These are phyloP conservation scores for Aspergillus thermomutatus DNA, from an alignment of 2,329 filamentous ascomycete genomes.

Conservation along the genomic window DNA sequence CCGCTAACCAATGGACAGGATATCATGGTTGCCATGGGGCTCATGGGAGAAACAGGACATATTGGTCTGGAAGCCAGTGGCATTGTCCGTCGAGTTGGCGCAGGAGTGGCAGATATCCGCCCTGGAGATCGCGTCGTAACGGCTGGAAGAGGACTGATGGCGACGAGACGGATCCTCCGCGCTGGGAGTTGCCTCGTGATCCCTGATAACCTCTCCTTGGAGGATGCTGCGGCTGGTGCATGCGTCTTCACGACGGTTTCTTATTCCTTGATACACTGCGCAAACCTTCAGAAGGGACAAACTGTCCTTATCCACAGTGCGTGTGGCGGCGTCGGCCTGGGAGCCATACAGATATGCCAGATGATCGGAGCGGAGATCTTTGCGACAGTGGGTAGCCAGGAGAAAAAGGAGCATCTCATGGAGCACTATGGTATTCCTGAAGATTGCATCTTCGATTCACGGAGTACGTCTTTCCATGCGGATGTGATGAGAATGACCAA, in stretches of 20 bases:
- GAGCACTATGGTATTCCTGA: constrained; percentile 8
- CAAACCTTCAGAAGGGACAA: not conserved
- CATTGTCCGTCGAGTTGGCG: constrained; percentile 31
- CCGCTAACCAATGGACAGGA: too few relatives aligned
- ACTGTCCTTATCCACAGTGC: constrained; percentile 15
- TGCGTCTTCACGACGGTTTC: too few relatives aligned
- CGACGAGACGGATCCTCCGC: not conserved
- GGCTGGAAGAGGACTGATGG: not conserved
- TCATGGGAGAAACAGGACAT: constrained; percentile 25
- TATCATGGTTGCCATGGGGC: constrained; percentile 13
- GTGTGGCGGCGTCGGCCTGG: constrained; percentile 12
- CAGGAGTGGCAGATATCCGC: constrained; percentile 31
- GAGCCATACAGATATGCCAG: constrained; percentile 13
- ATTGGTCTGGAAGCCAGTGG: constrained; percentile 44
- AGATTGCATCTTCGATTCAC: constrained; percentile 21
- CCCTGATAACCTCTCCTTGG: too few relatives aligned
- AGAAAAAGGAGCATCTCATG: constrained; percentile 13
- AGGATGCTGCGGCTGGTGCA: too few relatives aligned
- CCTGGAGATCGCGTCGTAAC: constrained; percentile 38
- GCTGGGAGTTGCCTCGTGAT: not conserved
- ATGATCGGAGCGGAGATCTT: constrained; percentile 9
- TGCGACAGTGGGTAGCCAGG: constrained; percentile 15
- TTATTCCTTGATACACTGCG: too few relatives aligned
- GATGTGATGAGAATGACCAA: too few relatives aligned
- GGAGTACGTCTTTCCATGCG: constrained; percentile 9